phyloP scores from a whole-genome alignment of 805 yeast species.

The Yarrowia bubula region DNA sequence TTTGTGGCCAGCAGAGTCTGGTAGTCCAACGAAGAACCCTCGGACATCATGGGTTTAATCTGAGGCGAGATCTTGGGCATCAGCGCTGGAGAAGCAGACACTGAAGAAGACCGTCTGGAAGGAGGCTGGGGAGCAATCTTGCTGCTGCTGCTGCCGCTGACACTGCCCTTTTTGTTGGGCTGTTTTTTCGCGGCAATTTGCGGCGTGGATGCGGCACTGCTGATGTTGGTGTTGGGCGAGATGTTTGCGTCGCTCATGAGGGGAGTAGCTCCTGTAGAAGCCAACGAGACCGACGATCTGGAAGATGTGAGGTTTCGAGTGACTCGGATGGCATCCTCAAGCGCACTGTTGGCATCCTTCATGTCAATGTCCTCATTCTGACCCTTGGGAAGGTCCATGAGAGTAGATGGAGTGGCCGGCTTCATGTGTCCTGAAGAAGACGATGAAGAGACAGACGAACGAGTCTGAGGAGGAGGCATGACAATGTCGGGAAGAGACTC shows the following conservation, averaged over 20 bases:
- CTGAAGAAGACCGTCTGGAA: conserved; percentile 24
- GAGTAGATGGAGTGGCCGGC: conserved; percentile 26
- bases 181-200: conserved; percentile 20
- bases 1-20: conserved; percentile 40
- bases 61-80: conserved; percentile 36
- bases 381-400: conserved; percentile 23
- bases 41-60: conserved; percentile 29
- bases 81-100: conserved; percentile 32
- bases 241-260: conserved; percentile 20
- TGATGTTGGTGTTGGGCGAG: conserved; percentile 12
- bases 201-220: conserved; percentile 1
- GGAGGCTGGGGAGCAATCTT: conserved; percentile 15
- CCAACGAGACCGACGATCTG: conserved; percentile 1
- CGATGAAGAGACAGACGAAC: not conserved
- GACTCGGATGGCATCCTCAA: conserved; percentile 24
- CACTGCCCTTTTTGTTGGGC: not conserved
- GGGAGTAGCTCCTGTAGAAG: conserved; percentile 21
- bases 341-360: conserved; percentile 16
- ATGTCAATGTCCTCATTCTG: conserved; percentile 16
- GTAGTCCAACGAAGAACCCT: conserved; percentile 11
- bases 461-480: conserved; percentile 30
- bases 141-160: not conserved
- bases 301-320: conserved; percentile 16
- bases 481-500: conserved; percentile 27
- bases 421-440: conserved; percentile 4